Conservation (phyloP, 208 protist species). For the Trypanosoma mega region DNA sequence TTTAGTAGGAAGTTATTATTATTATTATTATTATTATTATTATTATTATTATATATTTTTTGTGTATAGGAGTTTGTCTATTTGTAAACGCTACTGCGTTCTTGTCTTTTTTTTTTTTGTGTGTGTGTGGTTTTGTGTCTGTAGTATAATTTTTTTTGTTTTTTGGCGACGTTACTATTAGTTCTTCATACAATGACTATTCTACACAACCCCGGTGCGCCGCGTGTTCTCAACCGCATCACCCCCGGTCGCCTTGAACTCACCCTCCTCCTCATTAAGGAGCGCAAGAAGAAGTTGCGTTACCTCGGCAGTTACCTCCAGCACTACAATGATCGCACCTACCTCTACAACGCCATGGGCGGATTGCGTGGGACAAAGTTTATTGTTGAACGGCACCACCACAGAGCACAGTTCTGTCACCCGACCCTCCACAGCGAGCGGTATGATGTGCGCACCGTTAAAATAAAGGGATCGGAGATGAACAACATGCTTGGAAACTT, state of each 20-base stretch:
- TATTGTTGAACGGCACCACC: conserved; percentile 69
- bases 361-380: conserved; percentile 45
- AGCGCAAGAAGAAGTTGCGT: conserved; percentile 71
- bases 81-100: too few relatives aligned
- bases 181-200: conserved; percentile 26
- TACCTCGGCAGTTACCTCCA: conserved; percentile 72
- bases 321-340: conserved; percentile 68
- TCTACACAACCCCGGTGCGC: conserved; percentile 55
- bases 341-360: conserved; percentile 51
- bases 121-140: conserved; percentile 23
- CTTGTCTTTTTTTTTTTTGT: too few relatives aligned
- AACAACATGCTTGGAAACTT: conserved; percentile 59
- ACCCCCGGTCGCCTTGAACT: conserved; percentile 67
- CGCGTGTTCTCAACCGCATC: conserved; percentile 64
- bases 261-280: conserved; percentile 51
- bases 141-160: neutral
- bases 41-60: too few relatives aligned
- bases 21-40: too few relatives aligned
- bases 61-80: too few relatives aligned
- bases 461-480: conserved; percentile 55
- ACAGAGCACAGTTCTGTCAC: conserved; percentile 63
- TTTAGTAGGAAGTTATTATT: too few relatives aligned
- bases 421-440: conserved; percentile 36
- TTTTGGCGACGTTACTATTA: conserved; percentile 1
- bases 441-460: conserved; percentile 62